A percentile compares a stretch with the other conserved stretches of the same genome.
These are phyloP conservation scores for Pseudogymnoascus destructans DNA, from an alignment of 2,329 filamentous ascomycete genomes.

Conservation along the genomic window DNA sequence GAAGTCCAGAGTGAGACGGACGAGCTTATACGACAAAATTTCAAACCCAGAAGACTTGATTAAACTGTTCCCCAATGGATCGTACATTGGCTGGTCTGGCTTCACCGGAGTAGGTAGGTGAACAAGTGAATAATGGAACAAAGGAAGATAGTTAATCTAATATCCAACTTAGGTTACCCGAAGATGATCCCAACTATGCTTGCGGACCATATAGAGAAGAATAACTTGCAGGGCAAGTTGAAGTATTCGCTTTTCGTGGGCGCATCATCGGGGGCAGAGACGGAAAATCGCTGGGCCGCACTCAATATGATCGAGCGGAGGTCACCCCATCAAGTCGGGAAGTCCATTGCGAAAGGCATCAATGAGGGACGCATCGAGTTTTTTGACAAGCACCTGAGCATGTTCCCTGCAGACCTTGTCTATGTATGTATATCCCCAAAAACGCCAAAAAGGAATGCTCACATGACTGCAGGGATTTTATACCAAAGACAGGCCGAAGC, in stretches of 20 bases:
- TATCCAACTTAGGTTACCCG: not conserved
- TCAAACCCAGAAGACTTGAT: constrained; percentile 68
- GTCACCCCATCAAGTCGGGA: constrained; percentile 78
- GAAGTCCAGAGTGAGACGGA: constrained; percentile 60
- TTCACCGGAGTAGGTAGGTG: constrained; percentile 66
- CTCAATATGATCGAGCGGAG: constrained; percentile 84
- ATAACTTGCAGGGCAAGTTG: constrained; percentile 68
- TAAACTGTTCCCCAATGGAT: constrained; percentile 65
- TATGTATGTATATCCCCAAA: constrained; percentile 32
- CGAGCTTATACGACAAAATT: constrained; percentile 69
- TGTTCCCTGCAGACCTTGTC: constrained; percentile 80
- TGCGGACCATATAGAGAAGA: constrained; percentile 81
- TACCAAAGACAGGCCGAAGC: constrained; percentile 65
- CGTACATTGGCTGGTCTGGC: constrained; percentile 85
- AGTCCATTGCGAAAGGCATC: constrained; percentile 80
- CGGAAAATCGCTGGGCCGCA: constrained; percentile 80
- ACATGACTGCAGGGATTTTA: constrained; percentile 50
- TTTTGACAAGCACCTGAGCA: constrained; percentile 86
- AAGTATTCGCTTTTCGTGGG: constrained; percentile 82
- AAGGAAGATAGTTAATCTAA: not conserved
- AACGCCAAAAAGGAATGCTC: constrained; percentile 3
- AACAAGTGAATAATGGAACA: not conserved
- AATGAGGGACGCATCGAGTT: constrained; percentile 82
- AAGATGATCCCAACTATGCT: constrained; percentile 61
- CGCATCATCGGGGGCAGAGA: constrained; percentile 74